A percentile compares a stretch with the other conserved stretches of the same genome.
Conservation (phyloP, 1,284 basidiomycete species). For the Fistulinella cinereoalba region DNA sequence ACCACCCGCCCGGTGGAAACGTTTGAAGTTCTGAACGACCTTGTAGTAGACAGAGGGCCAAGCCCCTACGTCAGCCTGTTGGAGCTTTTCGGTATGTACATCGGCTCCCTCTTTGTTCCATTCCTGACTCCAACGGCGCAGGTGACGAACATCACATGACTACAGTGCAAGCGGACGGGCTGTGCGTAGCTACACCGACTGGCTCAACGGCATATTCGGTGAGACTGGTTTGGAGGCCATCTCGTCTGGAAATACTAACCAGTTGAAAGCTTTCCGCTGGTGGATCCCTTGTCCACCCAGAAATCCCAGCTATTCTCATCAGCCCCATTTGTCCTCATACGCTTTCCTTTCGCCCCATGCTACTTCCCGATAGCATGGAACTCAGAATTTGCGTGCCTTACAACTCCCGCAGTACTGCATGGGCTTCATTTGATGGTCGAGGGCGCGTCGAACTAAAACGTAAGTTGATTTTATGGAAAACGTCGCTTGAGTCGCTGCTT, state of each 20-base stretch:
- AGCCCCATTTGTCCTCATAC: conserved; percentile 99
- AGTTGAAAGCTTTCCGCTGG: conserved; percentile 84
- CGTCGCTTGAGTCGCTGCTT: conserved; percentile 9
- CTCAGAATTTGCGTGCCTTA: conserved; percentile 97
- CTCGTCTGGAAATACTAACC: conserved; percentile 11
- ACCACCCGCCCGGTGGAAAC: conserved; percentile 93
- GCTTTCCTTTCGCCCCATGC: conserved; percentile 97
- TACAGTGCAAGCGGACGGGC: conserved; percentile 96
- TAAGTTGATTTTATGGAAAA: conserved; percentile 42
- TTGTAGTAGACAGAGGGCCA: conserved; percentile 97
- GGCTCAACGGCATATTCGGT: conserved; percentile 98
- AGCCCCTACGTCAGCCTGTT: conserved; percentile 96
- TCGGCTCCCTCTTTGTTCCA: not conserved
- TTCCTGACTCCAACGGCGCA: conserved; percentile 33
- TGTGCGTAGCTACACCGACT: conserved; percentile 95
- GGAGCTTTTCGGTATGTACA: conserved; percentile 86
- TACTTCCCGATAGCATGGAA: conserved; percentile 98
- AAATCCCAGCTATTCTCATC: conserved; percentile 95
- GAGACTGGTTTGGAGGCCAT: conserved; percentile 22
- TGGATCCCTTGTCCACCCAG: conserved; percentile 96
- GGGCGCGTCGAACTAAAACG: conserved; percentile 95
- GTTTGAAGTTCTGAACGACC: conserved; percentile 97
- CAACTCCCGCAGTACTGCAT: conserved; percentile 96
- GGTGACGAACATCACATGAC: conserved; percentile 99
- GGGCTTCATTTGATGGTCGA: conserved; percentile 98